Base-by-base conservation (phyloP, 805 yeast species). In the Wickerhamiella azymoides region DNA sequence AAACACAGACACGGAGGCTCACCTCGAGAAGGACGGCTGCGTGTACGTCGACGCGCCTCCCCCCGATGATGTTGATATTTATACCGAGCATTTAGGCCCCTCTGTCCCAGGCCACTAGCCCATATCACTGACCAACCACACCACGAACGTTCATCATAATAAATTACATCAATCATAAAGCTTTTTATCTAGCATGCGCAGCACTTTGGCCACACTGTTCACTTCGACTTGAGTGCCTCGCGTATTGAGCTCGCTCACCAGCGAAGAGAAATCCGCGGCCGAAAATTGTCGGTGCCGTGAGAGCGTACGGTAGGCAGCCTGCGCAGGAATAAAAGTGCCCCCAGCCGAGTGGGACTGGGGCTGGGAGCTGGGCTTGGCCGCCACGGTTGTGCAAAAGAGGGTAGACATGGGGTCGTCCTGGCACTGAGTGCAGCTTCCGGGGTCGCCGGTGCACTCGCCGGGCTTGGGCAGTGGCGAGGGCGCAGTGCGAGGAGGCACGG, bases 201-300 rank as follows among this genome's bases (percentile, higher is more conserved):
- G 65, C 17, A 84, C 86, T 55, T 81, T 80, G 26, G 92, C 94
- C 28, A 86, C 92, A 54, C 85, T 76, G 56, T 80, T 84, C n/a
- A 83, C 94, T 57, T 86, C 96, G 40, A 86, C 94, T 56, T 80
- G 84, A 80, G 83, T 82, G 2, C 94, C 95, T 51, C 81, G 68
- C 1, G 93, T 82, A 26, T 80, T 76, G 52, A 85, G 69, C 54
- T 80, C 76, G 11, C 82, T 82, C 4, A 84, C 86, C 50, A 84
- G 66, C 2, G 78, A 74, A 46, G 81, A 74, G 57, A 84, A 76
- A 51, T 84, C 92, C 16, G 80, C 84, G 7, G 75, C 68, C 48
- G 74, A 72, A 63, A 84, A 84, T 53, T 78, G 76, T 56, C 80
- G 80, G 61, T 85, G 95, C 47, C 94, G 69, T 27, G 88, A 77